Base-by-base conservation (phyloP, 2,329 filamentous ascomycete genomes). In the Fusarium anthophilum region DNA sequence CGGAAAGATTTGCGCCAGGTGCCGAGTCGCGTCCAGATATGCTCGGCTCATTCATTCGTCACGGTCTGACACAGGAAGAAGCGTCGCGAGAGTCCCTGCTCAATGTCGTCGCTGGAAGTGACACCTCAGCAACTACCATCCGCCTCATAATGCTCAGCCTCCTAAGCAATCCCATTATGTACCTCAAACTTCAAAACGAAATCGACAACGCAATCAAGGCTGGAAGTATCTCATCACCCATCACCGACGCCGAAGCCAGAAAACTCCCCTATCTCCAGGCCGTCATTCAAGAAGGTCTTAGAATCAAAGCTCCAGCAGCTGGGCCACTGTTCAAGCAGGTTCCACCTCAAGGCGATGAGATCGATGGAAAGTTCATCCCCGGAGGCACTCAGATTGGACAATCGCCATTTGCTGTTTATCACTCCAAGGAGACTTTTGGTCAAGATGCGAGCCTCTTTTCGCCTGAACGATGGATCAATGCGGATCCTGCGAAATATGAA, bases 101-200 rank as follows among this genome's bases (percentile, higher is more conserved):
- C 24, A 80, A 82, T 32, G 77, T 82, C 28, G 76, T 84, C 17
- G 82, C 82, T 6, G 83, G 82, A 38, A 79, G 80, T 24, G 83
- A 85, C n/a, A 83, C 83, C 10, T 80, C 78, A 2, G 79, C 83
- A 2, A 80, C 76, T 0, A 79, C 77, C 3, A 80, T 85, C 38
- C 85, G 88, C 4, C 81, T 85, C 18, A 86, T 84, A 2, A 69
- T 91, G 54, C 82, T 90, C 18, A 85, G 87, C 73, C 79, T 91
- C 56, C 83, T 87, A 11, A 87, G 84, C 2, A 86, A 84, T 41
- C 87, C 88, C 0, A 79, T 81, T 0, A 83, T 86, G 1, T 86
- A 88, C 60, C 56, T 73, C 6, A 84, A 83, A 8, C 80, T 91
- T 0, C 84, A 86, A 41, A 72, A 74, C 1, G 89, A 91, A 70